Base-by-base conservation (phyloP, 2,329 filamentous ascomycete species). In the Scopulariopsis brevicaulis region DNA sequence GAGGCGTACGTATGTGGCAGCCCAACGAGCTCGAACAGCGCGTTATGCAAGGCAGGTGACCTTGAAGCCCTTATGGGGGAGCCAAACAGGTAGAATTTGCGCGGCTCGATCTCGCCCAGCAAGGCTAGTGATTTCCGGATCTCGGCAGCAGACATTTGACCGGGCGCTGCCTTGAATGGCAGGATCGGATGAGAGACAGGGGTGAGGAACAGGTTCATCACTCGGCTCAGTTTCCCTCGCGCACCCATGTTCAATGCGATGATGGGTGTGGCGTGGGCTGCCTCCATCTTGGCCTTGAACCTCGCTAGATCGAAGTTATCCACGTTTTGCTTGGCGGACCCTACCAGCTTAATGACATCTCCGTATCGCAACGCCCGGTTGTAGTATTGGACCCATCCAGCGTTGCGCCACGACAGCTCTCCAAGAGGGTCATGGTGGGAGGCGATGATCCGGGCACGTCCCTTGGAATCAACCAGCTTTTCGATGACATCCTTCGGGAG, bases 191-290 rank as follows among this genome's bases (percentile, higher is more conserved):
- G 94, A 3, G 90, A 91, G 15, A 99, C 94, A 0, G 94, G 94
- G 0, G 94, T 97, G 76, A 99, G 84, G 76, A 97, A 97, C 34
- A 82, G 79, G 71, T 99, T 99, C 59, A 95, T 76, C 52, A 99
- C 86, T 37, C 94, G 86, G 66, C 90, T 96, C 50, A 96, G 80
- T 73, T 96, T 94, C 54, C 94, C 94, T 28, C 82, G 77, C 54
- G 83, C 77, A 34, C 93, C 92, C 93, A 99, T 97, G 72, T 99
- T 99, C 68, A 99, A 87, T 1, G 89, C 90, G 64, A 99, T 96
- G 58, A 99, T 74, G 1, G 92, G 93, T n/a, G 85, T 84, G 57
- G 87, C 79, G 67, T 95, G 87, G 1, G 88, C 81, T 25, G 79
- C 76, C 43, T 83, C 77, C 72, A 92, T 91, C 74, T 82, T 86